Percentiles rank a stretch among this genome's conserved stretches.
phyloP scores from a whole-genome alignment of 306 rosid genomes.

The Rosa chinensis region DNA sequence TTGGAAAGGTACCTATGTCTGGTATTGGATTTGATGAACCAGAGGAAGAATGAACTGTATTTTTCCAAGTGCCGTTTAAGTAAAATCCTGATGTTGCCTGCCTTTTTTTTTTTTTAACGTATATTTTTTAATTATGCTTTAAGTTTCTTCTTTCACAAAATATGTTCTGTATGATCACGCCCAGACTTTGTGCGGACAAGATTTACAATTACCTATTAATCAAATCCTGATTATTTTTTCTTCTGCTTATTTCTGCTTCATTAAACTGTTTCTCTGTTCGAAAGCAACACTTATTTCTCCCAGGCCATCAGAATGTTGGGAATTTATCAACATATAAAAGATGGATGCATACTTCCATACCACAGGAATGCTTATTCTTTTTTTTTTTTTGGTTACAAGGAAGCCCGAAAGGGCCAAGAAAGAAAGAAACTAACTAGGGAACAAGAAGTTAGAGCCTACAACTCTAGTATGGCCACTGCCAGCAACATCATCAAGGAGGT shows the following conservation, averaged over 20 bases:
- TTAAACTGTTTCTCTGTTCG: not conserved
- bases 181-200: not conserved
- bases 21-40: slow-evolving; percentile 17
- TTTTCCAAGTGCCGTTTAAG: not conserved
- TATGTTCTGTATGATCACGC: not conserved
- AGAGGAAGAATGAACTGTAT: not conserved
- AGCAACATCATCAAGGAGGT: no score
- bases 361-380: not conserved
- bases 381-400: no score
- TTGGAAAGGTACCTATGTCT: slow-evolving; percentile 35
- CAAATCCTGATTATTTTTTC: not conserved
- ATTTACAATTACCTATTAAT: not conserved
- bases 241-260: not conserved
- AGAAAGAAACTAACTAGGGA: no score
- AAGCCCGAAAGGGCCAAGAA: no score
- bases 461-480: no score
- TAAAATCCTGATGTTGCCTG: not conserved
- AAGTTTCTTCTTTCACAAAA: not conserved
- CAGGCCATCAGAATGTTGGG: not conserved
- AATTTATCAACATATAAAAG: no score
- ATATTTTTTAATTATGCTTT: not conserved
- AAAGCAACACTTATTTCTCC: not conserved
- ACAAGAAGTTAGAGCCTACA: no score
- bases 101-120: not conserved
- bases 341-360: no score